Base-by-base conservation (phyloP, 202 grass and related monocot species). In the Elaeis oleifera region DNA sequence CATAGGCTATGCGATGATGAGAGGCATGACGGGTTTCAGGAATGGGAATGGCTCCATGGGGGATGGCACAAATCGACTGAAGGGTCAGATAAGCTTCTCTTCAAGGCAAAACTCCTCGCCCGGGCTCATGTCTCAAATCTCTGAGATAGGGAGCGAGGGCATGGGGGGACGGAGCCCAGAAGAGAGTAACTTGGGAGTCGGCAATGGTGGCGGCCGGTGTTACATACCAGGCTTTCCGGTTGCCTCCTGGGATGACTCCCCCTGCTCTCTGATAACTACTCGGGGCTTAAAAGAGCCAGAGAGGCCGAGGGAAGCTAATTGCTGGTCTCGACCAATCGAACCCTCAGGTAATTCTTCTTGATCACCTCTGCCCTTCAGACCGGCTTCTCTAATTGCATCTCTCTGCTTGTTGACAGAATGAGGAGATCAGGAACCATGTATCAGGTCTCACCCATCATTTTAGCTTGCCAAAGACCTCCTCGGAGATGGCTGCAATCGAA, bases 21-120 rank as follows among this genome's bases (percentile, higher is more conserved):
- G 76, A n/a, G 76, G 81, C 4, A 51, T 61, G 1, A 70, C 59
- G 19, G 61, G 65, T 4, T 85, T 75, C 84, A 68, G 77, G 52
- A 88, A 83, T 63, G 76, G 77, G 23, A 36, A 4, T 4, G 44
- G 26, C 8, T 44, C 56, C 28, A 24, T 49, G 18, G 61, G 49
- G 29, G 49, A 65, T 0, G 70, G 74, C n/a, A 70, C 8, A 16
- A 60, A 79, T 50, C 83, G 84, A 59, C 61, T 86, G 28, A 82
- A 89, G 77, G 82, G 82, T 1, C 94, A 92, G 74, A 66, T 92
- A 39, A 97, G 94, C 74, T 96, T 96, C 79, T 91, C 91, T 29
- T 99, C 94, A 16, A 75, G 94, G 65, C 88, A 92, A 54, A 89
- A 82, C 25, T 99, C 94, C 28, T 6, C 28, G 5, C 0, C 28